Base-by-base conservation (phyloP, 192 early-diverging fungal species). In the Pecoramyces ruminantium region DNA sequence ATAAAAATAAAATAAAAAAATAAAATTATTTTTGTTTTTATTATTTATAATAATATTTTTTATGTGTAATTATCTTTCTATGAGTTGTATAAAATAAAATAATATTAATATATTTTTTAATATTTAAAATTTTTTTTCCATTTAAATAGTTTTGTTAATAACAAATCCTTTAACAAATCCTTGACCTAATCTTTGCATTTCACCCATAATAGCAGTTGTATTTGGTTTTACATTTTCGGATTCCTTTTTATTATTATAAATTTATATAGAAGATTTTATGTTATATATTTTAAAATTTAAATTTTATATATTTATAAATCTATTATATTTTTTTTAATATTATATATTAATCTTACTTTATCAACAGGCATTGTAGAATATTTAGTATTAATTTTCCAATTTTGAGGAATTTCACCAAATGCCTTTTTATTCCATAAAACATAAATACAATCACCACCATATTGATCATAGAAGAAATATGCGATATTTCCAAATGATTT, bases 401-500 rank as follows among this genome's bases (percentile, higher is more conserved):
- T 85, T 39, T 87, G 82, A 11, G 90, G 87, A n/a, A 85, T 85
- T 14, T 51, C 42, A 21, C 42, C 42, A 51, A 90, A 83, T 2
- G 85, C 78, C 14, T 81, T 81, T 5, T 89, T 90, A 80, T 92
- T 92, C 90, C 91, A 92, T 28, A 93, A 88, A 11, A 95, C 87
- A 25, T 89, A 92, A 80, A 95, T 87, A 27, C 85, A 85, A 58
- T 90, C 88, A 67, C 94, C 93, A 25, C 94, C 94, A 78, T 93
- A 93, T 42, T 86, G 82, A 81, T 95, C 92, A 83, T 90, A 85
- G 86, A 95, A 95, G 77, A 94, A 92, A 78, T 90, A 79, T n/a
- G 89, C 87, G 27, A 83, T 84, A 58, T 93, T 86, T 0, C 91
- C 92, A 86, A 89, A 94, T 14, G 88, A 81, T 16, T 78, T 81